Evolutionary conservation across 805 yeast species (phyloP).

Genomic region (Candida argentea): DNA sequence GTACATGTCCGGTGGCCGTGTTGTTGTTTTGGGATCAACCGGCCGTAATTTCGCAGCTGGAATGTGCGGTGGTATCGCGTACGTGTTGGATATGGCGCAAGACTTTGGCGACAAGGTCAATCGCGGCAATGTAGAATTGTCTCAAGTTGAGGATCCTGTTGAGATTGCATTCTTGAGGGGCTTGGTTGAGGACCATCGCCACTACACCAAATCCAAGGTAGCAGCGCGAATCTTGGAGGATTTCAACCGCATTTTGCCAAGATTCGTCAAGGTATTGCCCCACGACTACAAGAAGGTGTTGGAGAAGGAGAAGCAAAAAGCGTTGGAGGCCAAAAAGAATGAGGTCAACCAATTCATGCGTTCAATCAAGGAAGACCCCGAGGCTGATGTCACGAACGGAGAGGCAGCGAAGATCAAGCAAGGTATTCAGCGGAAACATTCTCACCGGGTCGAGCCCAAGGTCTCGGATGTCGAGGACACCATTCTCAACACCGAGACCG

Average conservation of each 20-base stretch:
- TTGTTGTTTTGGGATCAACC: constrained; percentile 82
- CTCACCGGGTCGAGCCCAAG: constrained; percentile 59
- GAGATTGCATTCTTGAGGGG: constrained; percentile 94
- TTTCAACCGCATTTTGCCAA: constrained; percentile 79
- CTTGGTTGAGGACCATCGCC: constrained; percentile 88
- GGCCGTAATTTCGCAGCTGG: constrained; percentile 96
- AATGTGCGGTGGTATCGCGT: constrained; percentile 99
- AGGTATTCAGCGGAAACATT: no score
- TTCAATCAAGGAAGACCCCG: constrained; percentile 72
- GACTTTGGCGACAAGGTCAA: constrained; percentile 79
- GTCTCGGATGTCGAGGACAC: constrained; percentile 87
- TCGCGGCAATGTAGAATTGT: constrained; percentile 70
- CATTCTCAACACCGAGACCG: constrained; percentile 56
- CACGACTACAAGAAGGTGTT: constrained; percentile 83
- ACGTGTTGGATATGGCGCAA: constrained; percentile 90
- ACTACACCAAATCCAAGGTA: constrained; percentile 85
- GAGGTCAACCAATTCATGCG: constrained; percentile 59
- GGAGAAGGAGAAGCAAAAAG: constrained; percentile 59
- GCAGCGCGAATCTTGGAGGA: constrained; percentile 76
- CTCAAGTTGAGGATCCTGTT: constrained; percentile 68
- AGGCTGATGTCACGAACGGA: constrained; percentile 81
- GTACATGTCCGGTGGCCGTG: constrained; percentile 99
- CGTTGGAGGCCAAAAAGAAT: constrained; percentile 54
- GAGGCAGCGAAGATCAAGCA: constrained; percentile 56
- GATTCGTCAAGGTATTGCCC: constrained; percentile 91